Percentiles rank a stretch among this genome's conserved stretches.
These are phyloP conservation scores for Yueomyces sinensis DNA, from an alignment of 805 yeast species.

Conservation along the genomic window DNA sequence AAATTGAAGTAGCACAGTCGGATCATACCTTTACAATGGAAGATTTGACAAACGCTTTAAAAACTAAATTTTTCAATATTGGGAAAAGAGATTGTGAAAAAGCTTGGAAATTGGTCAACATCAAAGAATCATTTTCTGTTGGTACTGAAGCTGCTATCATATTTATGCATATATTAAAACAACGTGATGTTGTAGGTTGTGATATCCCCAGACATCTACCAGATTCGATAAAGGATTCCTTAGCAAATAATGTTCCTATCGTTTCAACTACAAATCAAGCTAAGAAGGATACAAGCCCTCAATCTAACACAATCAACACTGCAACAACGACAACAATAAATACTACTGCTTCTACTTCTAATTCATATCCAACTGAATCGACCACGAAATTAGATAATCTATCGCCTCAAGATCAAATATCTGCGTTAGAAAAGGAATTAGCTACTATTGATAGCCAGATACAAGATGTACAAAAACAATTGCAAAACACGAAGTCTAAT, in stretches of 20 bases:
- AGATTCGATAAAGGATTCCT: constrained; percentile 79
- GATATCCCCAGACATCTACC: constrained; percentile 94
- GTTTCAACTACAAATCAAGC: neutral
- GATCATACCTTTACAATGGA: constrained; percentile 81
- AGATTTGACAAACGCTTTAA: constrained; percentile 48
- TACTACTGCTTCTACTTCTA: constrained; percentile 24
- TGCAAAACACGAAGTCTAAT: constrained; percentile 23
- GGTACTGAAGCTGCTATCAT: constrained; percentile 89
- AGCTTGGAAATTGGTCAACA: constrained; percentile 94
- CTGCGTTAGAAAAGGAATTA: constrained; percentile 54
- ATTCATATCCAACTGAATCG: constrained; percentile 31
- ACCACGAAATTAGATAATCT: neutral
- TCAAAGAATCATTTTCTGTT: constrained; percentile 72
- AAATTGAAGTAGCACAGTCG: constrained; percentile 33
- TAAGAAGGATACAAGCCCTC: neutral
- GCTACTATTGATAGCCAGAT: constrained; percentile 60
- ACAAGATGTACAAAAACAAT: constrained; percentile 35
- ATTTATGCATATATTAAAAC: constrained; percentile 81
- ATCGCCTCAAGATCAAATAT: neutral
- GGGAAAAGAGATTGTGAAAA: constrained; percentile 76
- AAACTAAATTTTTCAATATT: constrained; percentile 52
- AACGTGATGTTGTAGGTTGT: constrained; percentile 66
- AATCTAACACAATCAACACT: neutral
- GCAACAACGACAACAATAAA: constrained; percentile 16
- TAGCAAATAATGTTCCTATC: constrained; percentile 27